Percentiles rank a stretch among this genome's conserved stretches.
Evolutionary conservation across 106 monocot species (phyloP).

Genomic region (Chionographis japonica): DNA sequence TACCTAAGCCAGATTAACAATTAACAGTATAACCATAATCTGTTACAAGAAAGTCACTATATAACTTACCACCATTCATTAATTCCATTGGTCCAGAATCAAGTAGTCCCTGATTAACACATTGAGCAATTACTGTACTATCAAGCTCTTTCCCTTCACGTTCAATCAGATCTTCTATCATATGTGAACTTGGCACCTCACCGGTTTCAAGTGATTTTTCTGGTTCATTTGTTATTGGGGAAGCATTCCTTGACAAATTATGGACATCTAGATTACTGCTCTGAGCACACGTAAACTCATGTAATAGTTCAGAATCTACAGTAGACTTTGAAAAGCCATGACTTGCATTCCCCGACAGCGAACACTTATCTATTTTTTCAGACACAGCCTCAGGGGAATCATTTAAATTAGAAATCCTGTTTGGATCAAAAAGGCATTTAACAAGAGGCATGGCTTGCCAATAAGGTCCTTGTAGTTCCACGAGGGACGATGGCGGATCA

Average conservation of each 20-base stretch:
- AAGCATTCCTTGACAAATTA: conserved; percentile 1
- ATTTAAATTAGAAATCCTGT: conserved; percentile 5
- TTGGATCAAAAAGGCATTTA: neutral
- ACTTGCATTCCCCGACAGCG: neutral
- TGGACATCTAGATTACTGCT: neutral
- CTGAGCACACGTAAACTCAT: neutral
- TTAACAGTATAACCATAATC: neutral
- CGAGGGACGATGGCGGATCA: too few species aligned
- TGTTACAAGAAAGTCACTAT: neutral
- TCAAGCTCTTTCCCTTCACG: neutral
- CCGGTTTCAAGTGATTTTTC: conserved; percentile 2
- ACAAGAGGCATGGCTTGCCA: too few species aligned
- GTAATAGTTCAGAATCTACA: conserved; percentile 1
- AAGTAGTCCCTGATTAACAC: neutral
- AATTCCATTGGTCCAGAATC: neutral
- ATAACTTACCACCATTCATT: conserved; percentile 3
- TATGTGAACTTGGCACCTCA: neutral
- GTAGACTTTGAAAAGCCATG: neutral
- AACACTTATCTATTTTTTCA: neutral
- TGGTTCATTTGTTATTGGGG: neutral
- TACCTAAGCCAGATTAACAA: neutral
- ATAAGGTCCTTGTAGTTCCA: too few species aligned
- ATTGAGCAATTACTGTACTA: neutral
- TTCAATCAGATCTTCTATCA: conserved; percentile 10
- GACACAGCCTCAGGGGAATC: neutral